A percentile compares a stretch with the other conserved stretches of the same genome.
Evolutionary conservation across 2,329 filamentous ascomycete species (phyloP).

Genomic region (Penicillium verrucosum): DNA sequence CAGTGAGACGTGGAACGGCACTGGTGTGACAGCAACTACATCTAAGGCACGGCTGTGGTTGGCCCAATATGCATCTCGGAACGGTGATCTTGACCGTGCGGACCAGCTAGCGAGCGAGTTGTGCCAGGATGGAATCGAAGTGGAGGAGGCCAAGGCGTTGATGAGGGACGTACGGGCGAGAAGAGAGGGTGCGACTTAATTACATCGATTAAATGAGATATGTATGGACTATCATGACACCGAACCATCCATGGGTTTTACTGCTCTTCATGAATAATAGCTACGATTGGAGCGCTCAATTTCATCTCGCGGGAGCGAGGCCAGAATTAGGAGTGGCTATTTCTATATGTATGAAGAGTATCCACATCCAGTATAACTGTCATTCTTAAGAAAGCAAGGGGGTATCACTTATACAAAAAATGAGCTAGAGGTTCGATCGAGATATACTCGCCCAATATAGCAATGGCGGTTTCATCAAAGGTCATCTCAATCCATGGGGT

Average conservation of each 20-base stretch:
- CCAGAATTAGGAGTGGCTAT: neutral
- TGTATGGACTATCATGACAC: constrained; percentile 1
- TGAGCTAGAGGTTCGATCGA: constrained; percentile 8
- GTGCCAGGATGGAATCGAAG: constrained; percentile 92
- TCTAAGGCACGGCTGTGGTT: constrained; percentile 94
- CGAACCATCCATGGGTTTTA: neutral
- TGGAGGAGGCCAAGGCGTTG: constrained; percentile 93
- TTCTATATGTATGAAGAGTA: neutral
- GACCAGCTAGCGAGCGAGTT: constrained; percentile 83
- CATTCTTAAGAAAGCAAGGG: neutral
- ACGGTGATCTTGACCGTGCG: constrained; percentile 70
- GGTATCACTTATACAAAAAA: neutral
- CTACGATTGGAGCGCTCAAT: neutral
- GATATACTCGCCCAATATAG: constrained; percentile 17
- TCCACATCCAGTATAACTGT: neutral
- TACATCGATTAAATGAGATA: neutral
- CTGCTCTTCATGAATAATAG: neutral
- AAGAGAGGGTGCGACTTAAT: constrained; percentile 51
- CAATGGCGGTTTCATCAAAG: constrained; percentile 29
- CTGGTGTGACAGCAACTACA: constrained; percentile 86
- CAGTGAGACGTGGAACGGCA: constrained; percentile 52
- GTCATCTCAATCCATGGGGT: constrained; percentile 20
- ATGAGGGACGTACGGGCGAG: constrained; percentile 80
- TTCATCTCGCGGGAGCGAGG: neutral
- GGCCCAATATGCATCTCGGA: constrained; percentile 73